Percentiles rank a stretch among this genome's conserved stretches.
Conservation (phyloP, 306 rosid genomes). For the Psophocarpus tetragonolobus region DNA sequence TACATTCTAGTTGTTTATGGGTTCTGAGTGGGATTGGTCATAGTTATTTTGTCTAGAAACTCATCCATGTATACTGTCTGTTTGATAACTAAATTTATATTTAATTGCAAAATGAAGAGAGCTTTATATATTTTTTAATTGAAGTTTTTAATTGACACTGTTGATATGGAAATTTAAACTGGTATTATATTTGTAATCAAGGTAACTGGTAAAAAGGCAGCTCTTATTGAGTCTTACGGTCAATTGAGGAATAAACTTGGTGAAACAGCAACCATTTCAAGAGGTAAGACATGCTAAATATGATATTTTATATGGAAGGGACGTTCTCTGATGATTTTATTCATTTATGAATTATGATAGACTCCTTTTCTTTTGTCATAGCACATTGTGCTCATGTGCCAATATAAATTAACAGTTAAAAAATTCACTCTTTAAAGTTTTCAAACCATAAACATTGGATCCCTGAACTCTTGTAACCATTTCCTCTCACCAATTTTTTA, state of each 20-base stretch:
- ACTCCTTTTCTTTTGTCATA: not conserved
- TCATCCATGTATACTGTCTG: not conserved
- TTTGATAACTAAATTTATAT: slow-evolving; percentile 16
- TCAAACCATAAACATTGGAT: not conserved
- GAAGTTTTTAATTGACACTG: not conserved
- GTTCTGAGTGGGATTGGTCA: slow-evolving; percentile 13
- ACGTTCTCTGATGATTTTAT: not conserved
- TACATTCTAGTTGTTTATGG: slow-evolving; percentile 7
- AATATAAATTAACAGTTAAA: not conserved
- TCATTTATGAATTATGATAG: slow-evolving; percentile 5
- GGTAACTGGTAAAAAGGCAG: slow-evolving; percentile 92
- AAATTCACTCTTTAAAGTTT: not conserved
- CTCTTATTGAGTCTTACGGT: slow-evolving; percentile 67
- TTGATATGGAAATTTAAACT: slow-evolving; percentile 12
- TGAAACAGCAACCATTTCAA: slow-evolving; percentile 64
- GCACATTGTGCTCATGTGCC: not conserved
- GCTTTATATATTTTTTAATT: not conserved
- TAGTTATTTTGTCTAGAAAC: slow-evolving; percentile 14
- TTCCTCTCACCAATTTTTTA: not conserved
- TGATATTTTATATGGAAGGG: slow-evolving; percentile 15
- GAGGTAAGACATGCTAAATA: slow-evolving; percentile 49
- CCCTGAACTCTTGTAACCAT: not conserved
- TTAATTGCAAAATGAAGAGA: not conserved
- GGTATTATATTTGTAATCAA: slow-evolving; percentile 32
- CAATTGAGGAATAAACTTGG: slow-evolving; percentile 74